Evolutionary conservation across 495 filamentous ascomycete species (phyloP).

Genomic region (Aspergillus cristatus): DNA sequence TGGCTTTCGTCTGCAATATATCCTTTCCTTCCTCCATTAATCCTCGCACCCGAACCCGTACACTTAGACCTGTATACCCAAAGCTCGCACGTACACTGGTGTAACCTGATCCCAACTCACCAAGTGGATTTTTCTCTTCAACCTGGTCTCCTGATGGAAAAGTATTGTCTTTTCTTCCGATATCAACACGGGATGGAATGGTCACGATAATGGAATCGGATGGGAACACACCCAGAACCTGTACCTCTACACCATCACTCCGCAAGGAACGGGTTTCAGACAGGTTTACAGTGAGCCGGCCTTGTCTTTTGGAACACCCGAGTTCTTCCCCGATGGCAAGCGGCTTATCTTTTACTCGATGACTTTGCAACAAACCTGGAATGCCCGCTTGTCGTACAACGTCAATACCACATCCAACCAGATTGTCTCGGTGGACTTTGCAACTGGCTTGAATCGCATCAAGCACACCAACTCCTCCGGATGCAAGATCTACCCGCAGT

Average conservation of each 20-base stretch:
- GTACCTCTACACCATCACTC: conserved; percentile 1
- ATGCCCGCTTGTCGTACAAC: background rate
- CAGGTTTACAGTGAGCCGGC: background rate
- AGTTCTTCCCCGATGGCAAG: conserved; percentile 8
- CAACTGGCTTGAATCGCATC: conserved; percentile 4
- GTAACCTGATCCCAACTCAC: background rate
- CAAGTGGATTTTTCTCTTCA: background rate
- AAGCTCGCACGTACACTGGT: no score
- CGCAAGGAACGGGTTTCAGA: conserved; percentile 3
- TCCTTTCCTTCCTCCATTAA: no score
- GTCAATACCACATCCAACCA: conserved; percentile 1
- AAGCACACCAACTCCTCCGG: conserved; percentile 1
- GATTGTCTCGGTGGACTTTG: conserved; percentile 6
- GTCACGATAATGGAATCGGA: conserved; percentile 6
- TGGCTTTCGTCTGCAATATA: no score
- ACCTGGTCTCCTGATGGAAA: background rate
- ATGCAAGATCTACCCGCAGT: conserved; percentile 1
- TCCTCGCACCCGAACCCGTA: no score
- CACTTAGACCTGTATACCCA: no score
- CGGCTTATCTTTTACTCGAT: conserved; percentile 7
- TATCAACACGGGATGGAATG: conserved; percentile 3
- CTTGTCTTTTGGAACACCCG: conserved; percentile 3
- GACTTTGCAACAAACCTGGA: conserved; percentile 3
- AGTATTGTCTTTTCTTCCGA: background rate
- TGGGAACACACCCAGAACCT: conserved; percentile 10